phyloP scores from a whole-genome alignment of 2,329 filamentous ascomycete genomes.

The Epichloe coenophiala region DNA sequence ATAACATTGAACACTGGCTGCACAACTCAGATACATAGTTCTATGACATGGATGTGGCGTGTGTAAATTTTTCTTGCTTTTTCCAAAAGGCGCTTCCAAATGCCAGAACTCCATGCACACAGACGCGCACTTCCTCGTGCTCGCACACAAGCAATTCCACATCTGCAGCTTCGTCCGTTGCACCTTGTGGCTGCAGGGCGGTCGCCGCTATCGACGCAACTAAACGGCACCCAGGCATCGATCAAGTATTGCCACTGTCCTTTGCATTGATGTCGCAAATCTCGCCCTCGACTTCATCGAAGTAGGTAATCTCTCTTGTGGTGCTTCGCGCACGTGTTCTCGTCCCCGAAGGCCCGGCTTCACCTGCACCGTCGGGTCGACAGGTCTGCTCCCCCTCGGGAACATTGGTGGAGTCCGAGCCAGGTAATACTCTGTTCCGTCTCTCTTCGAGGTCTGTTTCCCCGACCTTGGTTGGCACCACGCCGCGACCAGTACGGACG shows the following conservation, averaged over 20 bases:
- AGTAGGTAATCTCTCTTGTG: slow-evolving; percentile 5
- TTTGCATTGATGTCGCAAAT: neutral
- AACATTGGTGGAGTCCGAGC: neutral
- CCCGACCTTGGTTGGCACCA: slow-evolving; percentile 1
- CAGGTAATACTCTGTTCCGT: too few relatives aligned
- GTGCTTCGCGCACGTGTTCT: neutral
- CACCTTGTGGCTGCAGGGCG: neutral
- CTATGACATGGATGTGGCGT: too few relatives aligned
- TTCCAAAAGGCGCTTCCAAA: too few relatives aligned
- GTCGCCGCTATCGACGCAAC: neutral
- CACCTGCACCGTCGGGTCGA: neutral
- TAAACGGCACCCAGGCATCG: neutral
- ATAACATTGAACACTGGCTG: too few relatives aligned
- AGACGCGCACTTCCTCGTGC: neutral
- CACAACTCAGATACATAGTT: too few relatives aligned
- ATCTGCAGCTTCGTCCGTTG: too few relatives aligned
- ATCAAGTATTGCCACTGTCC: slow-evolving; percentile 2
- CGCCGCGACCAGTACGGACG: neutral
- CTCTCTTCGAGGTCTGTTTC: neutral
- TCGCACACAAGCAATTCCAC: neutral
- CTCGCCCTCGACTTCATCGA: slow-evolving; percentile 1
- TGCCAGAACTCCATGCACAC: too few relatives aligned
- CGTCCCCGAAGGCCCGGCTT: neutral
- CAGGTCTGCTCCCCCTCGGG: neutral
- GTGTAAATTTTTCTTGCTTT: too few relatives aligned